Evolutionary conservation across 371 early-diverging fungal species (phyloP), one percentile per base, ranked within the genome.

Genomic region (Apophysomyces variabilis): DNA sequence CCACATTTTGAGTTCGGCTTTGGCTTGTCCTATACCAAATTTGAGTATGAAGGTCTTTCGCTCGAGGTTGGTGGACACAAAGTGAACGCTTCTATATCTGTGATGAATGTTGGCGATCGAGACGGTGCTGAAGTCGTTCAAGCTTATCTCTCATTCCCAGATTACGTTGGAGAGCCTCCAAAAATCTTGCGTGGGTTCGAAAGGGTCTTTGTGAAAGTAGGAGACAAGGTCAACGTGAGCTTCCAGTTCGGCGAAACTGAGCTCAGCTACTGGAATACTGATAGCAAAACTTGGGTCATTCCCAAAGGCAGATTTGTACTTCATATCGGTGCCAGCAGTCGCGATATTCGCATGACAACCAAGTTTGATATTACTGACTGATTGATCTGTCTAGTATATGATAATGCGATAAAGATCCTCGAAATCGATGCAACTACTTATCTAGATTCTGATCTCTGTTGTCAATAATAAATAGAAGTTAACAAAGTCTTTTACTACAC

Each of bases 21-120:
- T 66, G 88, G 88, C 62, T 66, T 88, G 36, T 84, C 85, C 0
- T 88, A 86, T 74, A 80, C 88, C 16, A 73, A 56, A 4, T 88
- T 88, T 65, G 57, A 60, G 11, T 86, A 86, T 66, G 63, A 65
- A 47, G 38, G 61, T 38, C 43, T 78, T 18, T 35, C 67, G 1
- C 14, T 65, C 44, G 56, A 69, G 26, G 58, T 64, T 45, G 14
- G 47, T n/a, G 56, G 44, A 0, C 60, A 67, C 13, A 38, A 60
- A 18, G 67, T 70, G 18, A 64, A 38, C 36, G 73, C 70, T 41
- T 56, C 75, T 4, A 66, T 85, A 12, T 44, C 50, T 9, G 38
- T 88, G 35, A 26, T 43, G 4, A 88, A 88, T 64, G 75, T 67
- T 38, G 86, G 88, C 37, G 32, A 59, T 1, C 21, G 59, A n/a